phyloP scores from a whole-genome alignment of 225 moss, liverwort and hornwort genomes.

The Neckera pumila region DNA sequence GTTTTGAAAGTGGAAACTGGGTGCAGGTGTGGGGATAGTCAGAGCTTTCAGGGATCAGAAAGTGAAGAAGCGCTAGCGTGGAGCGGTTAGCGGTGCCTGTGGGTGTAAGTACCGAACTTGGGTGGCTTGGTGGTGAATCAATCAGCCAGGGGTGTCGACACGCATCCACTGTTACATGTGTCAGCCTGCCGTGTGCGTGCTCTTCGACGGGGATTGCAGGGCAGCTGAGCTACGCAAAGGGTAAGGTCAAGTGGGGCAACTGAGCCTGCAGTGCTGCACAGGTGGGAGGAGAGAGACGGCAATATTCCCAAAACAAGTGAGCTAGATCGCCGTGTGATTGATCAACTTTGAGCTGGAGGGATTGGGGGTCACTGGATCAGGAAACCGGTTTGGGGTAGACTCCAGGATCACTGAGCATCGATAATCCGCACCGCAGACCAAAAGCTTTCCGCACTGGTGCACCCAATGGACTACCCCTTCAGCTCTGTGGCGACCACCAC shows the following conservation, averaged over 20 bases:
- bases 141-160: not conserved
- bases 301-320: not conserved
- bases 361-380: constrained; percentile 1
- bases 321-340: not conserved
- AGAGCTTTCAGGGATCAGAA: not conserved
- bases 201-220: constrained; percentile 44
- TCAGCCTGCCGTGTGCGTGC: constrained; percentile 10
- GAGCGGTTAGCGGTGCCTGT: not conserved
- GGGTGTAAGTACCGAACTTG: not conserved
- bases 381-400: not conserved
- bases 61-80: not conserved
- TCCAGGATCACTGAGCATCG: not conserved
- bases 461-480: constrained; percentile 66
- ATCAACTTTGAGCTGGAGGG: not conserved
- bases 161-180: constrained; percentile 16
- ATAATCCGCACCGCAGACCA: not conserved
- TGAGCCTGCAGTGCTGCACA: not conserved
- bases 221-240: constrained; percentile 41
- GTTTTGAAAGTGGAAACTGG: constrained; percentile 23
- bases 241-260: not conserved
- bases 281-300: not conserved
- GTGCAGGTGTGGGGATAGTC: constrained; percentile 3
- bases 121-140: not conserved
- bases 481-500: constrained; percentile 83
- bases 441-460: not conserved